Percentiles rank a stretch among this genome's conserved stretches.
Evolutionary conservation across 768 basidiomycete species (phyloP).

Genomic region (Chalciporus piperatus): DNA sequence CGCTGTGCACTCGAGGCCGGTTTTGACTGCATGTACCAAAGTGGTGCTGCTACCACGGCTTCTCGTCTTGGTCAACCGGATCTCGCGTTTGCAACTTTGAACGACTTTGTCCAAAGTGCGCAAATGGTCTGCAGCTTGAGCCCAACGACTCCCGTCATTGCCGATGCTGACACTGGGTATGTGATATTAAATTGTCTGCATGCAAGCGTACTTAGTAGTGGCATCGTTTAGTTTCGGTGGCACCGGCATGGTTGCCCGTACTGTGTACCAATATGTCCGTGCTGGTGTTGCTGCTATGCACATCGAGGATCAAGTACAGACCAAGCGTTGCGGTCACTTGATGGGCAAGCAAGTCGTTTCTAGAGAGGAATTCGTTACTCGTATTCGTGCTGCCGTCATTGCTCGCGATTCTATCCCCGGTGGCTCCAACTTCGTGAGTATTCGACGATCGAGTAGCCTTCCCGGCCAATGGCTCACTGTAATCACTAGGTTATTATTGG

Average conservation of each 20-base stretch:
- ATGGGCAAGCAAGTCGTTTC: conserved; percentile 82
- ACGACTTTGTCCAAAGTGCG: conserved; percentile 70
- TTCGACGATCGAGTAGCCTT: neutral
- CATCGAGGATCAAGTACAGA: conserved; percentile 82
- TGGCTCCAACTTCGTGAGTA: conserved; percentile 65
- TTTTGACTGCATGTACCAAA: conserved; percentile 76
- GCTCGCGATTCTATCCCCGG: conserved; percentile 76
- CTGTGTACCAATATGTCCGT: conserved; percentile 65
- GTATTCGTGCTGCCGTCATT: conserved; percentile 74
- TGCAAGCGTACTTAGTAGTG: conserved; percentile 7
- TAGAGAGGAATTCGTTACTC: conserved; percentile 69
- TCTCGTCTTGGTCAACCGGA: conserved; percentile 78
- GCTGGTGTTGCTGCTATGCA: conserved; percentile 74
- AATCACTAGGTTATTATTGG: conserved; percentile 60
- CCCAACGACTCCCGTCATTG: conserved; percentile 68
- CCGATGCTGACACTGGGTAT: conserved; percentile 78
- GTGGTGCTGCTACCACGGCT: conserved; percentile 78
- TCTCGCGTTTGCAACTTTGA: conserved; percentile 72
- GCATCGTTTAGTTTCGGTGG: conserved; percentile 54
- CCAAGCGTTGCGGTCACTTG: conserved; percentile 75
- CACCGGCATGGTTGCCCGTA: conserved; percentile 71
- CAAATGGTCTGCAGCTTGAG: conserved; percentile 68
- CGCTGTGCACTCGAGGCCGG: conserved; percentile 79
- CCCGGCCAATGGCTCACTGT: neutral
- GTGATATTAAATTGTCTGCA: neutral